These are phyloP conservation scores for Pythium volutum DNA, from an alignment of 352 stramenopile species.

Conservation along the genomic window DNA sequence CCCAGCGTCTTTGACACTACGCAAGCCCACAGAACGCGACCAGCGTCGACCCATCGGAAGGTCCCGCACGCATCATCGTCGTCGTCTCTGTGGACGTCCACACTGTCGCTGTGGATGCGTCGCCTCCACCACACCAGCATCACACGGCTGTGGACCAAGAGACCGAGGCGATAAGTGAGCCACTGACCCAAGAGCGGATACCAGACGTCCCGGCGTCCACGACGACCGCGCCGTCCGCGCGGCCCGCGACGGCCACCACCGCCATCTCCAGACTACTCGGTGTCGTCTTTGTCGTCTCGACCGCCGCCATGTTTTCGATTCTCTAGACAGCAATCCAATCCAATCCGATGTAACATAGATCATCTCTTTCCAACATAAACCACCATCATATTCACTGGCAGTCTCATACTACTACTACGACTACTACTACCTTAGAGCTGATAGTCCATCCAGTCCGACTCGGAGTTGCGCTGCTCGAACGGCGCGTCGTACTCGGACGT, in stretches of 20 bases:
- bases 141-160: background rate
- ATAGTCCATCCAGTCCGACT: slow-evolving; percentile 12
- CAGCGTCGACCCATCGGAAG: too few species aligned
- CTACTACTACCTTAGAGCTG: background rate
- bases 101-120: too few species aligned
- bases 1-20: background rate
- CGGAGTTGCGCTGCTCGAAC: slow-evolving; percentile 18
- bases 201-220: background rate
- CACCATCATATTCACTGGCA: background rate
- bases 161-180: background rate
- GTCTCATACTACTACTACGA: too few species aligned
- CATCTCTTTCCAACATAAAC: too few species aligned
- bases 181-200: background rate
- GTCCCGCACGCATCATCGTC: too few species aligned
- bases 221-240: too few species aligned
- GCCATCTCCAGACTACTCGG: background rate
- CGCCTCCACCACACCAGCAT: too few species aligned
- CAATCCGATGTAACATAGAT: too few species aligned
- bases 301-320: background rate
- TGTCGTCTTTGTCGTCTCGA: background rate
- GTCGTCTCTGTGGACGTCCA: too few species aligned
- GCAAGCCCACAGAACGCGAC: too few species aligned
- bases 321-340: background rate
- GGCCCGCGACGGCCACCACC: background rate
- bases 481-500: slow-evolving; percentile 18